Conservation (phyloP, 495 filamentous ascomycete species). For the Poronia punctata region DNA sequence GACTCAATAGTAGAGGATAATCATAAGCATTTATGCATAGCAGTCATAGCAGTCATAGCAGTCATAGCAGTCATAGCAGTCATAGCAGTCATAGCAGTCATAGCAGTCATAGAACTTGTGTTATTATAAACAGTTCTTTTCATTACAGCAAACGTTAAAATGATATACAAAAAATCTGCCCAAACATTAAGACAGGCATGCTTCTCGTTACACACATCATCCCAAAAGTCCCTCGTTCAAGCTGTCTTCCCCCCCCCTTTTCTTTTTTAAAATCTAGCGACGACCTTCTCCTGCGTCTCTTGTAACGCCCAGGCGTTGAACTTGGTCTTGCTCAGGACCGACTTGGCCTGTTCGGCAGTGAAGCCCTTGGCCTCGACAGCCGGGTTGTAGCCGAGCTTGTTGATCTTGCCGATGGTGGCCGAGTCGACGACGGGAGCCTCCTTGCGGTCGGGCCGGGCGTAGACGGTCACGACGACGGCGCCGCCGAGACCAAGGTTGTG, state of each 20-base stretch:
- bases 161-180: no score
- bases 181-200: no score
- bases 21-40: no score
- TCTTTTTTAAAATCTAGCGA: slow-evolving; percentile 36
- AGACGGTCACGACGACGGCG: slow-evolving; percentile 85
- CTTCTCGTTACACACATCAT: background rate
- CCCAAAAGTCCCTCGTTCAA: background rate
- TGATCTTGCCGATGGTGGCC: slow-evolving; percentile 53
- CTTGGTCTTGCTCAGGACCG: slow-evolving; percentile 62
- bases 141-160: no score
- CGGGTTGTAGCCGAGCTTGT: slow-evolving; percentile 82
- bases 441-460: slow-evolving; percentile 77
- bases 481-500: slow-evolving; percentile 93
- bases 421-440: slow-evolving; percentile 48
- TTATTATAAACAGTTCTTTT: no score
- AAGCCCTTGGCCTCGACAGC: slow-evolving; percentile 84
- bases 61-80: no score
- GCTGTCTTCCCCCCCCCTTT: background rate
- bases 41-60: no score
- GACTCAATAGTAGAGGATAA: no score
- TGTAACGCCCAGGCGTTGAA: slow-evolving; percentile 66
- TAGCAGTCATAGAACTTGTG: no score
- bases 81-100: no score
- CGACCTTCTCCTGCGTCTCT: slow-evolving; percentile 64
- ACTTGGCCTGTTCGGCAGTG: slow-evolving; percentile 64